phyloP scores from a whole-genome alignment of 371 early-diverging fungal species.

The Hamiltosporidium tvaerminnensis region DNA sequence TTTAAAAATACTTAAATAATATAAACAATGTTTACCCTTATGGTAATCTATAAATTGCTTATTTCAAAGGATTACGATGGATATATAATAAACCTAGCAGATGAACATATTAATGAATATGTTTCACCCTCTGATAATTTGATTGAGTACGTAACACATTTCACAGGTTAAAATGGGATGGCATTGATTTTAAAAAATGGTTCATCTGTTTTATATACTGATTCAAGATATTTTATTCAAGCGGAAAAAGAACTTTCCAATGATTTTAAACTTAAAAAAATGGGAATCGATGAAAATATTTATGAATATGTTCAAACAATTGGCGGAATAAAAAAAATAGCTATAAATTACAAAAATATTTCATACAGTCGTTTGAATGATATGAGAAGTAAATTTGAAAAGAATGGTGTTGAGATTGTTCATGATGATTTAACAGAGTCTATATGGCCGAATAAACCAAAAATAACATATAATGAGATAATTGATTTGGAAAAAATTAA shows the following conservation, averaged over 20 bases:
- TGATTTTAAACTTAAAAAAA: slow-evolving; percentile 56
- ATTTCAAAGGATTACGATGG: slow-evolving; percentile 8
- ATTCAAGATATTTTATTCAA: slow-evolving; percentile 90
- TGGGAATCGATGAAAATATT: not conserved
- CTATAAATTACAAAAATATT: slow-evolving; percentile 56
- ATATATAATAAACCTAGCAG: slow-evolving; percentile 36
- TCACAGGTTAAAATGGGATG: slow-evolving; percentile 49
- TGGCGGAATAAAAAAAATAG: not conserved
- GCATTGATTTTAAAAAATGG: slow-evolving; percentile 56
- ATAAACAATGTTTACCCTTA: too few species aligned
- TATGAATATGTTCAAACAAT: not conserved
- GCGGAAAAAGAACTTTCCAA: slow-evolving; percentile 73
- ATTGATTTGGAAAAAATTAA: slow-evolving; percentile 3
- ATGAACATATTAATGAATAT: slow-evolving; percentile 50
- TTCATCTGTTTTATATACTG: slow-evolving; percentile 72
- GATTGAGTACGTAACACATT: slow-evolving; percentile 38
- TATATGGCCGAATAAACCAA: slow-evolving; percentile 6
- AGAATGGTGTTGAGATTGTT: slow-evolving; percentile 25
- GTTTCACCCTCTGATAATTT: slow-evolving; percentile 34
- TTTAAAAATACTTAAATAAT: too few species aligned
- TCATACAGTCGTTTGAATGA: slow-evolving; percentile 55
- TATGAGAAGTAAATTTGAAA: slow-evolving; percentile 38
- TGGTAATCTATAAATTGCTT: too few species aligned
- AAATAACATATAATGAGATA: not conserved
- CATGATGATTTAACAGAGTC: slow-evolving; percentile 9